Base-by-base conservation (phyloP, 2,329 filamentous ascomycete genomes). In the Mariannaea elegans region DNA sequence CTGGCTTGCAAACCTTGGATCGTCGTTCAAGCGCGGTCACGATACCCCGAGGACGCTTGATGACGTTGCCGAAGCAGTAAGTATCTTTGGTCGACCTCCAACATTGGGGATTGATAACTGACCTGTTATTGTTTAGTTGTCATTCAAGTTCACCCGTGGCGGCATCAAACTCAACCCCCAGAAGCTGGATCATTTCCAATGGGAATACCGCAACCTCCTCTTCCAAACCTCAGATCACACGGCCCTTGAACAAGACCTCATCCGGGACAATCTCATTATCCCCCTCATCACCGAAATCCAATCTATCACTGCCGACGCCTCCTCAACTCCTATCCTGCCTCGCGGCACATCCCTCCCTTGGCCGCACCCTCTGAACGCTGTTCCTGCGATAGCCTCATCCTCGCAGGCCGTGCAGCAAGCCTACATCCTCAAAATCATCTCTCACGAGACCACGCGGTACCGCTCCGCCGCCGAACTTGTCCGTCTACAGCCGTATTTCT, bases 91-190 rank as follows among this genome's bases (percentile, higher is more conserved):
- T 9, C n/a, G 14, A 4, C 27, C 16, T 5, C 2, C 3, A 4
- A 2, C 29, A n/a, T n/a, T n/a, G n/a, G n/a, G n/a, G n/a, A n/a
- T n/a, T n/a, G n/a, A 13, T 49, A 10, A 8, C 7, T 60, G 44
- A 71, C 77, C 53, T 41, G 23, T 13, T 21, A 4, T 41, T 14
- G 60, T 24, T 14, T 19, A 92, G 85, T 94, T 97, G 73, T 87
- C 89, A 44, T 83, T 97, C 65, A 93, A 93, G 71, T 96, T 97
- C 77, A 98, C 93, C 3, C 92, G 90, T 68, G 94, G 94, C 9
- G 94, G 97, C 73, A 92, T 94, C 7, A 90, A 90, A 13, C 92
- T 97, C 16, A 88, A 90, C 18, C 85, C 89, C 49, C 87, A 88
- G 47, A 99, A 98, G 73, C 83, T 98, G 14, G 84, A 87, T 68